These are phyloP conservation scores for Phialophora macrospora DNA, from an alignment of 2,329 filamentous ascomycete genomes.

Conservation along the genomic window DNA sequence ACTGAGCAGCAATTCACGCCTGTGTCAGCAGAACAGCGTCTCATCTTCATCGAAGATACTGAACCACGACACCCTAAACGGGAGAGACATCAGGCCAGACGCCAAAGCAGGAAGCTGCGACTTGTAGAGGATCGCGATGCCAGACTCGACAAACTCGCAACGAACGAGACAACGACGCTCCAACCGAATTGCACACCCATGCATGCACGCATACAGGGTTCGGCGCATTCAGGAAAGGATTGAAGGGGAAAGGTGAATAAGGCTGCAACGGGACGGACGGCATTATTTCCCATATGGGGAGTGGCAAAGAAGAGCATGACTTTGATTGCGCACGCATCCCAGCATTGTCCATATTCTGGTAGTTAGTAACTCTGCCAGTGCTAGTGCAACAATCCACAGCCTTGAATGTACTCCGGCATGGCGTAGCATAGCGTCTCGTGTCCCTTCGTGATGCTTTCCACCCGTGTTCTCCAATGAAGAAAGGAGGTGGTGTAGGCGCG, in stretches of 20 bases:
- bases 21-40: neutral
- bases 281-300: neutral
- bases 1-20: neutral
- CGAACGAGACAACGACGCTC: neutral
- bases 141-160: neutral
- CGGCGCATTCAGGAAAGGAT: neutral
- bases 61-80: neutral
- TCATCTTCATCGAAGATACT: neutral
- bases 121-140: neutral
- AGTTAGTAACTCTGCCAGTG: neutral
- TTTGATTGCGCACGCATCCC: neutral
- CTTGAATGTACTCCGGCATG: neutral
- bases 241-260: neutral
- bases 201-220: neutral
- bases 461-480: neutral
- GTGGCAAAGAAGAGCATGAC: neutral
- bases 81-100: neutral
- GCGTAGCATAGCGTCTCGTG: neutral
- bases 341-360: neutral
- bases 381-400: neutral
- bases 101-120: neutral
- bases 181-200: neutral
- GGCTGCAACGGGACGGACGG: neutral
- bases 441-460: neutral
- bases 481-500: too few species aligned